Evolutionary conservation across 768 basidiomycete species (phyloP), one percentile per base, ranked within the genome.

Genomic region (Boletus pseudopeckii): DNA sequence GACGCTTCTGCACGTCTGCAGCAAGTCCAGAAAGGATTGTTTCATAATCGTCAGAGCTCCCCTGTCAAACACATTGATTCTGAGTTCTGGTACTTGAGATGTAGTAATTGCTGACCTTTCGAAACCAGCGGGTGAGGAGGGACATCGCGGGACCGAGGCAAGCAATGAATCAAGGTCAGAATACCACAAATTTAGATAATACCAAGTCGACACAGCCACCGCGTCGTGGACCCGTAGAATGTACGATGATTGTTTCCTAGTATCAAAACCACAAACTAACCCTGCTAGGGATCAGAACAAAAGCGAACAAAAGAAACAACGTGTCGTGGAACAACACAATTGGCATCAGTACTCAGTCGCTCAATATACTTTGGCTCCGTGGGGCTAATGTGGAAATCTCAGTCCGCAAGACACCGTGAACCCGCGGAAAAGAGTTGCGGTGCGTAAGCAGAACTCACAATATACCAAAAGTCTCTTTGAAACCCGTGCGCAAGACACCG

Each of bases 1-100:
- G 86, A 14, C 88, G 83, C 56, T 86, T 83, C 64, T 84, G 80
- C 52, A 94, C 86, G 64, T 88, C 81, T 22, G 73, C 68, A 9
- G 85, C 84, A 49, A 94, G 77, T 42, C 74, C 70, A 22, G 85
- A 79, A 28, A 94, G 81, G 53, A 90, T 72, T 20, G 84, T 78
- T 64, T 91, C 90, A 65, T 87, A 91, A 74, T 94, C 86, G 60
- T 90, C 87, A 17, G 66, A 48, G 0, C 53, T 34, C 28, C 45
- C 48, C 69, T 70, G 44, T 40, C 11, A 8, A 22, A 41, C 36
- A 18, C 15, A 36, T 26, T n/a, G 3, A 14, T 22, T 30, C 8
- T 33, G 17, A 53, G 26, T 11, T 18, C 7, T 20, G 7, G 22
- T 14, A 45, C 1, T n/a, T 9, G 46, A 40, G 15, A 32, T 24